phyloP scores from a whole-genome alignment of 768 basidiomycete species.

The Suillus weaverae region DNA sequence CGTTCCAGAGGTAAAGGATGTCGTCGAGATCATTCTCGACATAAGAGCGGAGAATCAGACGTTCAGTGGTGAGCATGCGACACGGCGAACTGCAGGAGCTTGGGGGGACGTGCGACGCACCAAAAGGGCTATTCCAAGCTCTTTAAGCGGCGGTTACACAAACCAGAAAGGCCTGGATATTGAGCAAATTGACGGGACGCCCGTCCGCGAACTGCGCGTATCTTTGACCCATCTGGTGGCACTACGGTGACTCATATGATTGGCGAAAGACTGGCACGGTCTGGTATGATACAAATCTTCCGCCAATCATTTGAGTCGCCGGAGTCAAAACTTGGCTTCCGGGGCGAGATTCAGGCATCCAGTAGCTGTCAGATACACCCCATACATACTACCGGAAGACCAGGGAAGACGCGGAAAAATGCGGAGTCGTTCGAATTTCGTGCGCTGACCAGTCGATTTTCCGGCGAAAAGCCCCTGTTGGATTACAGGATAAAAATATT shows the following conservation, averaged over 20 bases:
- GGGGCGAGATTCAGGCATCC: background rate
- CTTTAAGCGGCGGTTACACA: background rate
- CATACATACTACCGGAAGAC: background rate
- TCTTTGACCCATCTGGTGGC: background rate
- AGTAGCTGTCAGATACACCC: background rate
- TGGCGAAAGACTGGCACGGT: background rate
- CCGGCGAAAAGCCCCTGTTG: background rate
- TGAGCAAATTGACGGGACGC: background rate
- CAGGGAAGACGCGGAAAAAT: no score
- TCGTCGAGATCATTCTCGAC: constrained; percentile 33
- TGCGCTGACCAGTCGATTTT: background rate
- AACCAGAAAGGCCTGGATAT: background rate
- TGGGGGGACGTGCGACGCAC: background rate
- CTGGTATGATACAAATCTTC: background rate
- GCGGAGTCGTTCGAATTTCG: no score
- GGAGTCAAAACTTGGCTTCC: background rate
- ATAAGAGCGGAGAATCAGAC: constrained; percentile 35
- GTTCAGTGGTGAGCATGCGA: constrained; percentile 32
- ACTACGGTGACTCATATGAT: background rate
- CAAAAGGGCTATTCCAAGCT: background rate
- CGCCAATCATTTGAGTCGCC: background rate
- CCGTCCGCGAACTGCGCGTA: background rate
- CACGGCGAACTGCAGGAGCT: background rate
- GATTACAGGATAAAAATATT: background rate
- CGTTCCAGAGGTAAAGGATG: constrained; percentile 29